Base-by-base conservation (phyloP, 2,329 filamentous ascomycete species). In the Fusarium sp. region DNA sequence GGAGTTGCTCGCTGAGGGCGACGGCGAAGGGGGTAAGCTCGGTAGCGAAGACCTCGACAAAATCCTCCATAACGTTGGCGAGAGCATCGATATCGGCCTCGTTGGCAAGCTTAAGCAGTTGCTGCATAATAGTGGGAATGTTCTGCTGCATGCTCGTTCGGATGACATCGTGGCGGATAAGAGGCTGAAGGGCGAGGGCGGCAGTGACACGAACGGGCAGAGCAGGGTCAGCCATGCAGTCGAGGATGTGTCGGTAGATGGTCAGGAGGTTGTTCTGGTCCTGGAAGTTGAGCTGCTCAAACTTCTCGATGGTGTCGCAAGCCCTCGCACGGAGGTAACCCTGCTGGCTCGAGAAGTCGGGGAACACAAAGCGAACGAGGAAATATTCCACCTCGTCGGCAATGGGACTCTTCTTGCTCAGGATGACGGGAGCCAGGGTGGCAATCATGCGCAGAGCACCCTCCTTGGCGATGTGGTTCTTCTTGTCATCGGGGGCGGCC, bases 31-130 rank as follows among this genome's bases (percentile, higher is more conserved):
- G 96, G 7, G 96, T 98, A 55, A 99, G 89, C 81, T 99, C 96
- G 4, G 94, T 90, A n/a, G 96, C 96, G 80, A 99, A 99, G 3
- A 98, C 95, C 83, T 99, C 96, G 53, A 99, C 96, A 80, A 99
- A 99, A 80, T 99, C 96, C 83, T 99, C 96, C 96, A 99, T 99
- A 42, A 99, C 96, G 79, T 98, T 98, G 24, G 96, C 96, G 44
- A 99, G 87, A 6, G 96, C 95, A 82, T 99, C 96, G 56, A 99
- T 96, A 80, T 99, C 96, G 67, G 97, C 96, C 84, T 99, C 96
- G 80, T 99, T 99, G 31, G 96, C 96, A 66, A 99, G 87, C 85
- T 98, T 98, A 63, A 99, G 88, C 16, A 99, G 89, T 83, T 99
- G 96, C 84, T 98, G 97, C 96, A 99, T 99, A 79, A 99, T 98